These are phyloP conservation scores for Chamaecrista fasciculata DNA, from an alignment of 306 rosid genomes.

Conservation along the genomic window DNA sequence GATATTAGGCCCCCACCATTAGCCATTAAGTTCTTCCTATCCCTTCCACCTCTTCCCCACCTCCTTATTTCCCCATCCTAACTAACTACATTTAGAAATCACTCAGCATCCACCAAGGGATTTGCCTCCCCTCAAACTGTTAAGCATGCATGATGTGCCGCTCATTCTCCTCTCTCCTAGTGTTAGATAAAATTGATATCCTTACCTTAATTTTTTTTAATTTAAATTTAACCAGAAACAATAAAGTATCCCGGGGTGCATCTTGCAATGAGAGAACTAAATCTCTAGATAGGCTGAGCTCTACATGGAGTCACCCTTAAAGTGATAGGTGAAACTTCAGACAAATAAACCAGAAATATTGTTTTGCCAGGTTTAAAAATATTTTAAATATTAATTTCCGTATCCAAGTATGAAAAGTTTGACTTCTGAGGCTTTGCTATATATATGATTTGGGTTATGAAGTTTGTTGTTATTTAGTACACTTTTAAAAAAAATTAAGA, in stretches of 20 bases:
- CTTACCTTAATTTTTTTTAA: background rate
- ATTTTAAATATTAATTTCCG: too few relatives aligned
- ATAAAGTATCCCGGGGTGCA: background rate
- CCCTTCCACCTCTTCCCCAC: background rate
- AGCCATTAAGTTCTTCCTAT: background rate
- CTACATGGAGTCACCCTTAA: too few relatives aligned
- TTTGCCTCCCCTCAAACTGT: background rate
- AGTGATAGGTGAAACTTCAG: background rate
- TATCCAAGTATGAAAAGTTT: too few relatives aligned
- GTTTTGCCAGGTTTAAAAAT: background rate
- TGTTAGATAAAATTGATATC: background rate
- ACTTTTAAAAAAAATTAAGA: too few relatives aligned
- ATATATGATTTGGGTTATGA: too few relatives aligned
- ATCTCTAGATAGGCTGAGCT: background rate
- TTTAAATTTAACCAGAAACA: background rate
- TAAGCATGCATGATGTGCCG: background rate
- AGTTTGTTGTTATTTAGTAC: too few relatives aligned
- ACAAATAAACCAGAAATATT: background rate
- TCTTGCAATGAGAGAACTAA: background rate
- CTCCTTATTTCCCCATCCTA: background rate
- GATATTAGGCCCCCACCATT: background rate
- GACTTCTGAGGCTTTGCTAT: too few relatives aligned
- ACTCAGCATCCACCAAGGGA: background rate
- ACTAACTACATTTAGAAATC: background rate
- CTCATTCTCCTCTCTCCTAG: background rate